phyloP scores from a whole-genome alignment of 2,329 filamentous ascomycete species.

The Sclerotinia borealis region DNA sequence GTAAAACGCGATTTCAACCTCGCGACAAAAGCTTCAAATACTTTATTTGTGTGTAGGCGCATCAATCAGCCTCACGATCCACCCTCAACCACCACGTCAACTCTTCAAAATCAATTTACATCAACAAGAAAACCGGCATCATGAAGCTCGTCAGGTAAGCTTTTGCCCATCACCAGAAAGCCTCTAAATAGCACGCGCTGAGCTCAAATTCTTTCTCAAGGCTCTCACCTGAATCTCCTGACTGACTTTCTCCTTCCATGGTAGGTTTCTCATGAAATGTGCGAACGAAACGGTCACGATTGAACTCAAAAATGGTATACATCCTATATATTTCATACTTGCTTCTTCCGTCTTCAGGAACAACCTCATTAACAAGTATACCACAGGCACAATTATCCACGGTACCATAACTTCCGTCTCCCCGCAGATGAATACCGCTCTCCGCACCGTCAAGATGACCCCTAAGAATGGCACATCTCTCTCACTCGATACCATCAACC shows the following conservation, averaged over 20 bases:
- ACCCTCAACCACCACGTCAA: neutral
- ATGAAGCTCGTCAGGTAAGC: constrained; percentile 98
- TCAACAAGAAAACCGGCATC: constrained; percentile 36
- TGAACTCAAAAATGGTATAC: constrained; percentile 91
- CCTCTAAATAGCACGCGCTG: constrained; percentile 37
- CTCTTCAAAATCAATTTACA: neutral
- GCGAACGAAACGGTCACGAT: constrained; percentile 97
- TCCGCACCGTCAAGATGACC: constrained; percentile 96
- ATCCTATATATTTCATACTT: neutral
- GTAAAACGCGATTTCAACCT: neutral
- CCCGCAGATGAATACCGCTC: constrained; percentile 96
- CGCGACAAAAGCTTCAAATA: constrained; percentile 13
- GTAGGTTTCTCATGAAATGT: constrained; percentile 98
- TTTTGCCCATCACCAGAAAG: constrained; percentile 19
- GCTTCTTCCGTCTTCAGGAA: neutral
- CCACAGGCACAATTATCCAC: constrained; percentile 81
- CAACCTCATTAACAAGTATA: constrained; percentile 2
- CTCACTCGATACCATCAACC: constrained; percentile 89
- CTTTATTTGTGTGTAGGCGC: constrained; percentile 1
- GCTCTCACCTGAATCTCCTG: constrained; percentile 34
- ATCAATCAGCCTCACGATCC: neutral
- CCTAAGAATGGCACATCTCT: constrained; percentile 80
- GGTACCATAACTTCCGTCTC: constrained; percentile 96
- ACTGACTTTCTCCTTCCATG: constrained; percentile 27
- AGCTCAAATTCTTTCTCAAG: constrained; percentile 38